Evolutionary conservation across 139 green algal genomes (phyloP).

Genomic region (Closterium sp.): DNA sequence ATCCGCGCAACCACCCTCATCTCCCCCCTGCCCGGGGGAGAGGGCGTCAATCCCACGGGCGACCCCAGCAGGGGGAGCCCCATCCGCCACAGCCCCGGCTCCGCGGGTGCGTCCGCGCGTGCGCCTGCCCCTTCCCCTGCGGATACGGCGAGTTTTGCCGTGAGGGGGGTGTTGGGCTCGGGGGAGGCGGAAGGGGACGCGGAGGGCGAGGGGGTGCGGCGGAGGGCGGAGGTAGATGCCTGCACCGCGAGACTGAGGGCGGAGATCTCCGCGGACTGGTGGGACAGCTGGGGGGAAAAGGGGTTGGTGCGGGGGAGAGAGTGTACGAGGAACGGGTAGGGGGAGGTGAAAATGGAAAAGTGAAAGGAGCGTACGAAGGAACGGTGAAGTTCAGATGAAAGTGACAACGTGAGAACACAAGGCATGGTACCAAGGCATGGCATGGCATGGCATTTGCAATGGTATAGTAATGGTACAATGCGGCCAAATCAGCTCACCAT

Average conservation of each 20-base stretch:
- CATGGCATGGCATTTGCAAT: background rate
- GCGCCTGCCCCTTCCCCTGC: background rate
- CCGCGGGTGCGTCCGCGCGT: background rate
- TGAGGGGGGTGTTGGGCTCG: background rate
- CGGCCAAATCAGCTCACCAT: background rate
- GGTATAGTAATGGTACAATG: no score
- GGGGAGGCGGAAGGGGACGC: background rate
- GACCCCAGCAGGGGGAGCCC: background rate
- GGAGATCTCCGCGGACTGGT: background rate
- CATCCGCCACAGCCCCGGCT: background rate
- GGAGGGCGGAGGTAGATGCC: background rate
- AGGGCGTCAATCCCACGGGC: background rate
- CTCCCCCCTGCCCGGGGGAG: background rate
- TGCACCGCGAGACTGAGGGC: background rate
- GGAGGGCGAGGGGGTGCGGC: background rate
- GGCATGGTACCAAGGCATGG: background rate
- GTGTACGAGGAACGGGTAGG: background rate
- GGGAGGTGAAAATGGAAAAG: background rate
- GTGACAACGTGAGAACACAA: background rate
- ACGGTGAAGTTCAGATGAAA: no score
- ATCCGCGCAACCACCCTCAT: background rate
- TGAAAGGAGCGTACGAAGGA: no score
- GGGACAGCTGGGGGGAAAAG: background rate
- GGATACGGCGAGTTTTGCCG: background rate
- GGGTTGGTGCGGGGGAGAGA: background rate